Evolutionary conservation across 768 basidiomycete genomes (phyloP), one percentile per base, ranked within the genome.

Genomic region (Pleurotus tuber-regium): DNA sequence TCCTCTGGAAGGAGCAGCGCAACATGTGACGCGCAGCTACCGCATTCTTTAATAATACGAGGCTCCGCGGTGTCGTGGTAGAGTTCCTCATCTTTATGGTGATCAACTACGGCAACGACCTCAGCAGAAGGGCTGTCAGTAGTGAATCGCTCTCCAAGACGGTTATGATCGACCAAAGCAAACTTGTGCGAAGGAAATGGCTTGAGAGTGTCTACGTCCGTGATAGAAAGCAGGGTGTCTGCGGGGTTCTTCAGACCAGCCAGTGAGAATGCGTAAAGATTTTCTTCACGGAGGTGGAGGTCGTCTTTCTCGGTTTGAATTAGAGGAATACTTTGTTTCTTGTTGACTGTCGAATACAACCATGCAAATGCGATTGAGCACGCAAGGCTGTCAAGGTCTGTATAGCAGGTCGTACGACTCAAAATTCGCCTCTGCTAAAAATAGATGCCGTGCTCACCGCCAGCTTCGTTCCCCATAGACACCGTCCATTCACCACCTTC

Each of bases 381-480:
- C 0, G 92, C 94, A 16, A 96, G 64, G 4, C 85, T 86, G 69
- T 99, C 97, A 28, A 98, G 82, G 67, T 99, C 96, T 98, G 42
- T 14, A n/a, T n/a, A n/a, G n/a, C n/a, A n/a, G n/a, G n/a, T n/a
- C n/a, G n/a, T n/a, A n/a, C n/a, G n/a, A n/a, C n/a, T n/a, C n/a
- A n/a, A n/a, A n/a, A n/a, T n/a, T n/a, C n/a, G n/a, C n/a, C n/a
- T n/a, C n/a, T n/a, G n/a, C n/a, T n/a, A n/a, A n/a, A n/a, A n/a
- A n/a, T n/a, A n/a, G 10, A 41, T 24, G 25, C n/a, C 25, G 16
- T 16, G 61, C 70, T 52, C 64, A 95, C 96, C 96, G 61, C 95
- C 95, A 11, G 96, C 92, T 68, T 98, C 96, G 65, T 99, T 99
- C 0, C 96, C 95, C 85, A 94, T 90, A 0, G 85, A 87, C 4